phyloP scores from a whole-genome alignment of 768 basidiomycete species.

The Ramaria sp. region DNA sequence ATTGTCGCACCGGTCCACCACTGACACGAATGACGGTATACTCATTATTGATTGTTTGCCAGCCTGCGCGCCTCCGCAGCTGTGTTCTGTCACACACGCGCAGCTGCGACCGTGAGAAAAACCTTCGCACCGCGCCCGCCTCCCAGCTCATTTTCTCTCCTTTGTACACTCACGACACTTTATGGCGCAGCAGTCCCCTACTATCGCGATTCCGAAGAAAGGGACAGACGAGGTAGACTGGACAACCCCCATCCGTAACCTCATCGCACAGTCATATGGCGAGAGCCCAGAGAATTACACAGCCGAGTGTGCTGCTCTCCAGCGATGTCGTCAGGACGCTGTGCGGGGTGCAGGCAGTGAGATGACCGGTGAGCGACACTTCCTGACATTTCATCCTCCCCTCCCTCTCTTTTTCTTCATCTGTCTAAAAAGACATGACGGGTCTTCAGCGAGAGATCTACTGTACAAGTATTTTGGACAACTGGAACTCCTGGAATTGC shows the following conservation, averaged over 20 bases:
- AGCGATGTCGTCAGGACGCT: slow-evolving; percentile 91
- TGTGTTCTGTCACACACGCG: too few relatives aligned
- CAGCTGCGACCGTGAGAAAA: slow-evolving; percentile 7
- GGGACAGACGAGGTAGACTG: slow-evolving; percentile 96
- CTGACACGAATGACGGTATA: slow-evolving; percentile 40
- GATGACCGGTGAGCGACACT: slow-evolving; percentile 55
- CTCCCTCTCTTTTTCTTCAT: neutral
- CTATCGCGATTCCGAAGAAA: slow-evolving; percentile 90
- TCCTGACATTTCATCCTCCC: too few relatives aligned
- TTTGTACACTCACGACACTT: too few relatives aligned
- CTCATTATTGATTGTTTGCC: neutral
- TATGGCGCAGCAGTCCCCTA: slow-evolving; percentile 76
- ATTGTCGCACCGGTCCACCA: slow-evolving; percentile 68
- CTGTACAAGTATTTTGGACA: slow-evolving; percentile 99
- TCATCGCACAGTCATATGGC: slow-evolving; percentile 87
- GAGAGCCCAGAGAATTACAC: slow-evolving; percentile 87
- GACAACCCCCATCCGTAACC: slow-evolving; percentile 73
- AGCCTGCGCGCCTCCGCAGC: too few relatives aligned
- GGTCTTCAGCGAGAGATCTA: slow-evolving; percentile 66
- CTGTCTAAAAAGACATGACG: slow-evolving; percentile 6
- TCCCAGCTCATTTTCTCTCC: too few relatives aligned
- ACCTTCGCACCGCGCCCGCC: too few relatives aligned
- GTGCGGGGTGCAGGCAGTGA: slow-evolving; percentile 95
- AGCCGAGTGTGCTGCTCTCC: slow-evolving; percentile 72
- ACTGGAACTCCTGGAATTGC: slow-evolving; percentile 90